phyloP scores from a whole-genome alignment of 2,329 filamentous ascomycete species.

The Sporothrix pseudoabietina region DNA sequence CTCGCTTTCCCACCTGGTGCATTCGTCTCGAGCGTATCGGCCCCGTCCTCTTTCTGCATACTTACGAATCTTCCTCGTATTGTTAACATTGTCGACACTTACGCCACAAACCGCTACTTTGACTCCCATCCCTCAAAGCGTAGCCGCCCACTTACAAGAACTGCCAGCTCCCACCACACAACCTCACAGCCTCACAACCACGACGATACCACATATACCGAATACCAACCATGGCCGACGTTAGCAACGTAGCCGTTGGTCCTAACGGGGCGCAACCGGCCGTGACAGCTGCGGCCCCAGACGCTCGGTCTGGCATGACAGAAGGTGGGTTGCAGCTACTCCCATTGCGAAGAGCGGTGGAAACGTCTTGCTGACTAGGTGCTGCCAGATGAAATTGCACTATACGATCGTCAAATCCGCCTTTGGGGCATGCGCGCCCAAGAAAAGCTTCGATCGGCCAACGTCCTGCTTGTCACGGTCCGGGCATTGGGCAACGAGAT shows the following conservation, averaged over 20 bases:
- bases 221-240: not conserved
- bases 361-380: not conserved
- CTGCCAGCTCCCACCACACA: not conserved
- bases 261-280: not conserved
- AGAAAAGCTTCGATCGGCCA: conserved; percentile 85
- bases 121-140: not conserved
- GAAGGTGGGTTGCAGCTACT: conserved; percentile 24
- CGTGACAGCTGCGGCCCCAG: not conserved
- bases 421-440: conserved; percentile 97
- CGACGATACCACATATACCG: not conserved
- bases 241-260: not conserved
- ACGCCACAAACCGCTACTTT: not conserved
- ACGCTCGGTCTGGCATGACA: conserved; percentile 25
- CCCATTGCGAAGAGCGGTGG: not conserved
- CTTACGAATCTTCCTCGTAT: not conserved
- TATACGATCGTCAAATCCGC: conserved; percentile 96
- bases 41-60: not conserved
- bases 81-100: not conserved
- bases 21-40: not conserved
- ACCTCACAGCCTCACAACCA: not conserved
- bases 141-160: too few species aligned
- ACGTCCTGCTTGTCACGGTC: conserved; percentile 85
- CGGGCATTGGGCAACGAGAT: conserved; percentile 90
- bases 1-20: not conserved
- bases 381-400: conserved; percentile 80